A percentile compares a stretch with the other conserved stretches of the same genome.
phyloP scores from a whole-genome alignment of 179 eudicot genomes.

The Actinidia arguta region DNA sequence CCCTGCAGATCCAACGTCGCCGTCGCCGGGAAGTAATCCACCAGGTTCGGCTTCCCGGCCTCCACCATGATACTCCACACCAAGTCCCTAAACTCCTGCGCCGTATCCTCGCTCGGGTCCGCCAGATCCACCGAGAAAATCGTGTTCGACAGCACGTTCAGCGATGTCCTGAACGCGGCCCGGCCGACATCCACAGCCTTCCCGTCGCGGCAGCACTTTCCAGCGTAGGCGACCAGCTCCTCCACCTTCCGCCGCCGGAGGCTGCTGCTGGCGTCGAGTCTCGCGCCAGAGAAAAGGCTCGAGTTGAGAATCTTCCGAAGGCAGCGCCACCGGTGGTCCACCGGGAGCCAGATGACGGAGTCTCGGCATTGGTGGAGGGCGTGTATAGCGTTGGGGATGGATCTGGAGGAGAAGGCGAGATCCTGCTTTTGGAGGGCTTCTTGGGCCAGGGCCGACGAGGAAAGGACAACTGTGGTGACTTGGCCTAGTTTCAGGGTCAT shows the following conservation, averaged over 20 bases:
- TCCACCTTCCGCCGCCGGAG: constrained; percentile 14
- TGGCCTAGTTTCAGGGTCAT: constrained; percentile 24
- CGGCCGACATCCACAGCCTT: not conserved
- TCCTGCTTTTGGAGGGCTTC: constrained; percentile 27
- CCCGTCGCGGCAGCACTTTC: not conserved
- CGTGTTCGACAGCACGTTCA: constrained; percentile 1
- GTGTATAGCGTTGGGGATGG: not conserved
- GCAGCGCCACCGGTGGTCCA: constrained; percentile 10
- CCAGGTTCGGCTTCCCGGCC: not conserved
- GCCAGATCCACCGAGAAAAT: constrained; percentile 2
- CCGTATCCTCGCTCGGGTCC: not conserved
- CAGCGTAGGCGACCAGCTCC: constrained; percentile 18
- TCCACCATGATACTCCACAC: constrained; percentile 7
- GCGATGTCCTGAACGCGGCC: not conserved
- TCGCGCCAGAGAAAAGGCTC: not conserved
- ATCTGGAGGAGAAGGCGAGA: constrained; percentile 21
- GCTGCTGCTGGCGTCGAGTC: constrained; percentile 10
- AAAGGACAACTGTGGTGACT: constrained; percentile 15
- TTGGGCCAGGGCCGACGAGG: constrained; percentile 12
- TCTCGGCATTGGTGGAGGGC: constrained; percentile 12
- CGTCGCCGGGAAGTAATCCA: not conserved
- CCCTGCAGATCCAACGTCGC: constrained; percentile 14
- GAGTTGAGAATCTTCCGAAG: constrained; percentile 11
- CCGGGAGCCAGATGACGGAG: constrained; percentile 16
- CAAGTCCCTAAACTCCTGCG: not conserved